phyloP scores from a whole-genome alignment of 2,329 filamentous ascomycete genomes.

The Ophiosphaerella herpotricha region DNA sequence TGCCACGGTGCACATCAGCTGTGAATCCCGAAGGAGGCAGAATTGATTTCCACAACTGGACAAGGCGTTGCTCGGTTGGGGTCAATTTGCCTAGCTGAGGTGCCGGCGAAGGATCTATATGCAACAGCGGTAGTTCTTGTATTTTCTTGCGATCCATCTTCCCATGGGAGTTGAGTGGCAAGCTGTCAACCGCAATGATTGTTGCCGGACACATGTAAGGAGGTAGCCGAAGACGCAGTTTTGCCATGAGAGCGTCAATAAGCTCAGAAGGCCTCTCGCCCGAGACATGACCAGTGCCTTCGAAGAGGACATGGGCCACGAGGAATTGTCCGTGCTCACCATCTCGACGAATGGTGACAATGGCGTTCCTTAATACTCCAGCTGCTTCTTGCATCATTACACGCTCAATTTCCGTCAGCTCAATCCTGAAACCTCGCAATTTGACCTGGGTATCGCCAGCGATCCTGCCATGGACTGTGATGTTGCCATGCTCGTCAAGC shows the following conservation, averaged over 20 bases:
- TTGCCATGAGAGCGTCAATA: neutral
- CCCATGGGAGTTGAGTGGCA: conserved; percentile 12
- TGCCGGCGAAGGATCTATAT: too few species aligned
- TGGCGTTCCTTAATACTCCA: conserved; percentile 28
- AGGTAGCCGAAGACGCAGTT: conserved; percentile 36
- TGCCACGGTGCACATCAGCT: conserved; percentile 5
- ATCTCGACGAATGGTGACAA: conserved; percentile 26
- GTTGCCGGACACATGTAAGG: conserved; percentile 31
- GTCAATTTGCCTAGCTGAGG: neutral
- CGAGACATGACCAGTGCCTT: too few species aligned
- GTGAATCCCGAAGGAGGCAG: conserved; percentile 2
- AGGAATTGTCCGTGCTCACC: conserved; percentile 19
- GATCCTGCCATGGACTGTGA: conserved; percentile 31
- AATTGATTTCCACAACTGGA: conserved; percentile 13
- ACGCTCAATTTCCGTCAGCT: conserved; percentile 47
- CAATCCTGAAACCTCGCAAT: conserved; percentile 47
- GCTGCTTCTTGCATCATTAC: conserved; percentile 35
- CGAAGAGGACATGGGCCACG: neutral
- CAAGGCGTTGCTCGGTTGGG: neutral
- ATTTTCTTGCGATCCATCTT: conserved; percentile 22
- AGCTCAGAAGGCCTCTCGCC: neutral
- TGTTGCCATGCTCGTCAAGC: conserved; percentile 40
- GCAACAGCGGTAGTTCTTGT: conserved; percentile 17
- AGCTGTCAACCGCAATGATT: conserved; percentile 6
- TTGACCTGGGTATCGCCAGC: conserved; percentile 25